phyloP scores from a whole-genome alignment of 1,139 yeast genomes.

The Lizanozyma gosingica region DNA sequence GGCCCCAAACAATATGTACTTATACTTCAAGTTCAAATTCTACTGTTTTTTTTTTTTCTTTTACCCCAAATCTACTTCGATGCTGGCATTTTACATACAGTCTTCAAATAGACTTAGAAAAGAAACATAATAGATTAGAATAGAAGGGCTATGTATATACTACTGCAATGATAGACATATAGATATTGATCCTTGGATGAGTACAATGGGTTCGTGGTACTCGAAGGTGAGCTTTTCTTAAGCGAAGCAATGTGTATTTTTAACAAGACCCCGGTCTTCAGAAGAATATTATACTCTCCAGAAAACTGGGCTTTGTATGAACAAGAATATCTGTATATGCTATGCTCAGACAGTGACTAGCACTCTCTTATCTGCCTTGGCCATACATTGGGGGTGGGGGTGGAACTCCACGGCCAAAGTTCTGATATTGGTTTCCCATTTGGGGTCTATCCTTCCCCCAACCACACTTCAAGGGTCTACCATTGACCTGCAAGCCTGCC shows the following conservation, averaged over 20 bases:
- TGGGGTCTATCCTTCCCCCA: conserved; percentile 72
- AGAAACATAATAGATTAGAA: neutral
- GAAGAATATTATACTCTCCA: no score
- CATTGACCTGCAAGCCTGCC: conserved; percentile 66
- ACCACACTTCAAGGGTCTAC: conserved; percentile 74
- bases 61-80: no score
- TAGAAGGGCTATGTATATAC: neutral
- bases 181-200: no score
- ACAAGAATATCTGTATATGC: no score
- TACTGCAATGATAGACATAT: neutral
- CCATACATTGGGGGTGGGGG: conserved; percentile 21
- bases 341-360: no score
- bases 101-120: no score
- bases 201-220: no score
- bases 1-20: no score
- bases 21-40: no score
- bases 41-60: no score
- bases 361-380: conserved; percentile 8
- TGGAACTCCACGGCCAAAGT: conserved; percentile 20
- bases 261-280: conserved; percentile 42
- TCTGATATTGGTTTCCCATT: conserved; percentile 23
- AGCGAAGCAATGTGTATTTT: neutral
- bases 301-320: no score
- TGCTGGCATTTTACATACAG: no score
- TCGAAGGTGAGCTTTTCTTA: conserved; percentile 4